Evolutionary conservation across 345 rosid species (phyloP).

Genomic region (Raphanus raphanistrum): DNA sequence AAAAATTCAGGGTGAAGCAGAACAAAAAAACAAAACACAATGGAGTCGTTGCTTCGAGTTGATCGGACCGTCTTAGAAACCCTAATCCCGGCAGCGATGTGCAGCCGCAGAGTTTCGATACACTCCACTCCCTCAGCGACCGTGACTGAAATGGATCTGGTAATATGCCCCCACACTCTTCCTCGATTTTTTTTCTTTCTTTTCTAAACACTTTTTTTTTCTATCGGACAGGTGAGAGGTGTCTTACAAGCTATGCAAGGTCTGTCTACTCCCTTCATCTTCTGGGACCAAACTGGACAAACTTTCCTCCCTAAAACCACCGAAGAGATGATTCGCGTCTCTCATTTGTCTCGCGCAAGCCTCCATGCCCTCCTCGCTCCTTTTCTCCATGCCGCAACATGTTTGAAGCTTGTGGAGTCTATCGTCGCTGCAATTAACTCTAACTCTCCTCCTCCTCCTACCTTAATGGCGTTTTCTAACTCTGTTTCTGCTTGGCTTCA

Average conservation of each 20-base stretch:
- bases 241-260: constrained; percentile 80
- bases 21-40: constrained; percentile 23
- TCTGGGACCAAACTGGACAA: constrained; percentile 56
- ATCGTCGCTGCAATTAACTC: constrained; percentile 43
- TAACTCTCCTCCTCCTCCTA: constrained; percentile 43
- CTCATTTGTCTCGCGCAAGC: constrained; percentile 72
- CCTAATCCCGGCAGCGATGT: constrained; percentile 28
- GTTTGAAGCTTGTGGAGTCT: constrained; percentile 68
- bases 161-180: constrained; percentile 10
- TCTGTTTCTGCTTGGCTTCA: constrained; percentile 69
- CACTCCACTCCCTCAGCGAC: constrained; percentile 34
- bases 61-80: constrained; percentile 41
- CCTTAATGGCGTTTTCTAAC: constrained; percentile 71
- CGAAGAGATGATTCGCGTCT: constrained; percentile 56
- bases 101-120: constrained; percentile 12
- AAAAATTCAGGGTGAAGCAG: neutral
- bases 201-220: neutral
- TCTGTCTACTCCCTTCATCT: constrained; percentile 59
- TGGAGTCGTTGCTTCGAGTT: constrained; percentile 39
- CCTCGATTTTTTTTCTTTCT: neutral
- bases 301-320: constrained; percentile 42
- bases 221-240: constrained; percentile 50
- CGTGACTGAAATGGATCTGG: constrained; percentile 63
- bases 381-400: constrained; percentile 70
- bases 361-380: constrained; percentile 58